Base-by-base conservation (phyloP, 192 early-diverging fungal species). In the Linnemannia hyalina region DNA sequence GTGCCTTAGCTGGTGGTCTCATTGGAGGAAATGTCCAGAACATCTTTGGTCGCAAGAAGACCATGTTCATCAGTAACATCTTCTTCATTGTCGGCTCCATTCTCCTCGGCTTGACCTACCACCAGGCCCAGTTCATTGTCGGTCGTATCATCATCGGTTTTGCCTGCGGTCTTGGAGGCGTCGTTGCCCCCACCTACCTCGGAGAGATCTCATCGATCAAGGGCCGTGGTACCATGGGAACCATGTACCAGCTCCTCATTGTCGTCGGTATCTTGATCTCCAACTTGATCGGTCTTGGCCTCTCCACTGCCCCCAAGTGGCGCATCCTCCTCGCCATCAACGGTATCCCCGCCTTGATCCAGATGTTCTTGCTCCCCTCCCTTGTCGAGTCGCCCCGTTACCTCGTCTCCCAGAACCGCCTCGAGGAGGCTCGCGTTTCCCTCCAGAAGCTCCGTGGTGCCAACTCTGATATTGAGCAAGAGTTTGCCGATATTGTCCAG, bases 221-320 rank as follows among this genome's bases (percentile, higher is more conserved):
- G 23, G 88, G 91, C 36, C 91, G 96, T 82, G 96, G 95, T 38
- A 80, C 91, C 3, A 88, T 97, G 83, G 95, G 97, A 35, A 91
- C 93, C 46, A 89, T 93, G 77, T 93, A 94, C 77, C 96, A 97
- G 89, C 90, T 96, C 83, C 89, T 92, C 2, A 93, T 97, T 73
- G 95, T 96, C 63, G 74, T 95, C 46, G 97, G 97, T 29, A 94
- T 98, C 75, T 89, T 98, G 82, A 32, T 94, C 3, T 91, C 94
- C 80, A 94, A 95, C 52, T 77, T 93, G 16, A 87, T 92, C 70
- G 96, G 92, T 36, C 80, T 95, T 57, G 91, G 91, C 38, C 89
- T 95, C 71, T 88, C 91, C 18, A 87, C 72, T 38, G 81, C 94
- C 5, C 92, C 93, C 4, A 86, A 91, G 47, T 98, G 97, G 97